Evolutionary conservation across 768 basidiomycete genomes (phyloP).

Genomic region (Gautieria morchelliformis): DNA sequence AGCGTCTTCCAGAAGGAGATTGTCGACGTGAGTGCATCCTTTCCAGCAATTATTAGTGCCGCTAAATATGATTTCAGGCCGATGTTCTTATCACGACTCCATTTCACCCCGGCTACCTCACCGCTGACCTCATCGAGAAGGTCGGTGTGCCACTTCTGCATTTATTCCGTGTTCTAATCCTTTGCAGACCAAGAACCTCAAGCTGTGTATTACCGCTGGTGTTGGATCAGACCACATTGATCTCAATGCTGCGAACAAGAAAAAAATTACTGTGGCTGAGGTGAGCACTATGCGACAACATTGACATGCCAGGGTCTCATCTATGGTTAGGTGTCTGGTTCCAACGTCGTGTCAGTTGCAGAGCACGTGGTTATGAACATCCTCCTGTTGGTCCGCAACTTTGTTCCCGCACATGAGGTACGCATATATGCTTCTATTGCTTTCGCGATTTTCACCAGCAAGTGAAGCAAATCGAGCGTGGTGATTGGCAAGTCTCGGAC

Average conservation of each 20-base stretch:
- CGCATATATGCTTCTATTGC: slow-evolving; percentile 8
- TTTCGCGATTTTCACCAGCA: not conserved
- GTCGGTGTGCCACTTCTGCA: slow-evolving; percentile 21
- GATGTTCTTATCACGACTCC: slow-evolving; percentile 78
- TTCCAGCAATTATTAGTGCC: slow-evolving; percentile 4
- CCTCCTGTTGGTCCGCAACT: slow-evolving; percentile 85
- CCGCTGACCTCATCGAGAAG: slow-evolving; percentile 61
- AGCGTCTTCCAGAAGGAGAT: slow-evolving; percentile 80
- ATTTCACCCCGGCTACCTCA: slow-evolving; percentile 82
- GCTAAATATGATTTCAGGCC: slow-evolving; percentile 32
- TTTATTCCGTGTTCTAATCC: not conserved
- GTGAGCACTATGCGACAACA: slow-evolving; percentile 15
- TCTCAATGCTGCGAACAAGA: slow-evolving; percentile 77
- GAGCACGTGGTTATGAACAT: slow-evolving; percentile 91
- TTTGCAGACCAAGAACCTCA: slow-evolving; percentile 73
- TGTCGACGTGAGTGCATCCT: slow-evolving; percentile 46
- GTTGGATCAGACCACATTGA: slow-evolving; percentile 89
- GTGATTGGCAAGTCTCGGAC: slow-evolving; percentile 82
- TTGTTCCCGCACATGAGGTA: slow-evolving; percentile 77
- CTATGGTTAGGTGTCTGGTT: slow-evolving; percentile 56
- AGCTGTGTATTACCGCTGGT: slow-evolving; percentile 83
- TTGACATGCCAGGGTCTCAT: not conserved
- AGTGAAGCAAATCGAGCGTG: slow-evolving; percentile 64
- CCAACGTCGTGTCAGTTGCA: slow-evolving; percentile 85
- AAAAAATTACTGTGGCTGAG: slow-evolving; percentile 72